These are phyloP conservation scores for Trifolium repens DNA, from an alignment of 306 rosid species.

Conservation along the genomic window DNA sequence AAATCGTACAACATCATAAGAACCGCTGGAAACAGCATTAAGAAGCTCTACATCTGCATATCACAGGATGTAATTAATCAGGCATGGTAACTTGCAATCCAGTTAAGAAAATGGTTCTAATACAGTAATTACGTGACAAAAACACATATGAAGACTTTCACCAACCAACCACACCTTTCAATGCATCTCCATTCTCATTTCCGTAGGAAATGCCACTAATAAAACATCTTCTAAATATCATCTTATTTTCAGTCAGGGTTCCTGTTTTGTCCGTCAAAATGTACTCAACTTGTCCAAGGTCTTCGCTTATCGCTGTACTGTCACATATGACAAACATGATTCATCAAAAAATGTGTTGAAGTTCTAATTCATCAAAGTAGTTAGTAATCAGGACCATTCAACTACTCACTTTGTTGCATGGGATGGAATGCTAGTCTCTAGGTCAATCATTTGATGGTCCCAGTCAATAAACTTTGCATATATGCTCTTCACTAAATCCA, in stretches of 20 bases:
- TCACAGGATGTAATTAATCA: constrained; percentile 47
- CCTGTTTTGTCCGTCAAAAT: constrained; percentile 99
- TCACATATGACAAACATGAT: constrained; percentile 66
- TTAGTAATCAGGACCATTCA: constrained; percentile 33
- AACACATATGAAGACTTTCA: constrained; percentile 41
- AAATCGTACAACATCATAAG: constrained; percentile 76
- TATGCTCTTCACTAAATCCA: constrained; percentile 93
- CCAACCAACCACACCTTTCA: constrained; percentile 78
- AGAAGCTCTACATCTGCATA: constrained; percentile 78
- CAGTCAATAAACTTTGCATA: constrained; percentile 99
- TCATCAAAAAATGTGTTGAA: constrained; percentile 42
- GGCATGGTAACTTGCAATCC: constrained; percentile 25
- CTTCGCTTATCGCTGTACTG: constrained; percentile 99
- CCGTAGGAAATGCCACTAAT: constrained; percentile 83
- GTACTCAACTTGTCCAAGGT: constrained; percentile 99
- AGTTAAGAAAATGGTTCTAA: constrained; percentile 13
- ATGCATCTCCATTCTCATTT: constrained; percentile 89
- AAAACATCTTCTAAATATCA: constrained; percentile 98
- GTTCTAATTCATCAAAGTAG: constrained; percentile 30
- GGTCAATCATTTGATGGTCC: constrained; percentile 88
- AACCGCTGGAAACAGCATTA: constrained; percentile 68
- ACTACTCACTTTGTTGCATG: constrained; percentile 93
- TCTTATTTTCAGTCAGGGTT: constrained; percentile 91
- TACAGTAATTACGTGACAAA: constrained; percentile 29
- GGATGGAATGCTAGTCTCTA: constrained; percentile 81